Conservation (phyloP, 352 stramenopile genomes). For the Phytophthora podocarpi region DNA sequence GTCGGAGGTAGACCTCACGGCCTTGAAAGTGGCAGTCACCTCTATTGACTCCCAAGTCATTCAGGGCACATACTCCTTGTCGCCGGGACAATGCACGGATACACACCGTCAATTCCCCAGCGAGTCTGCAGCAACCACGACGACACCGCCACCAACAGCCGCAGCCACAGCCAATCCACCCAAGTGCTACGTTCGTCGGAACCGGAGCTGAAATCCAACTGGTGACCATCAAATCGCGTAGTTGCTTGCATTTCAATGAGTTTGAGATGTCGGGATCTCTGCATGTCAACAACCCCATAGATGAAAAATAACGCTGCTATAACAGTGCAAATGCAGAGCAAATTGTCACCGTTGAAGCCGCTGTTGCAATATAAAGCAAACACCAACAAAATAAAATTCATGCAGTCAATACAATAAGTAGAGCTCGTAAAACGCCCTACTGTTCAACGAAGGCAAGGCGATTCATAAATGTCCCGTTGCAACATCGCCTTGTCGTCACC, state of each 20-base stretch:
- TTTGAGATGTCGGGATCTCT: too few species aligned
- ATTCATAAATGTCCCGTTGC: background rate
- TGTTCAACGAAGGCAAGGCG: background rate
- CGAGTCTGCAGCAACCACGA: background rate
- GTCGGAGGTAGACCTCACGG: constrained; percentile 14
- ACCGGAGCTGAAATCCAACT: constrained; percentile 3
- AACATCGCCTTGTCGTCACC: too few species aligned
- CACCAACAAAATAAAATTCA: constrained; percentile 6
- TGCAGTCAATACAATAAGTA: background rate
- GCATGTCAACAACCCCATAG: too few species aligned
- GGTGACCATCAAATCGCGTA: too few species aligned
- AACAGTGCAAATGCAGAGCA: background rate
- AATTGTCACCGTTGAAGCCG: background rate
- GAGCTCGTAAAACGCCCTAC: background rate
- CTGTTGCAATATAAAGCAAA: background rate
- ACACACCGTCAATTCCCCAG: constrained; percentile 45
- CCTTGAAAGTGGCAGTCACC: constrained; percentile 36
- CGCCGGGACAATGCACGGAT: constrained; percentile 36
- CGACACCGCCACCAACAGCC: background rate
- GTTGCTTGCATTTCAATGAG: too few species aligned
- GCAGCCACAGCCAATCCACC: background rate
- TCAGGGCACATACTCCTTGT: constrained; percentile 29
- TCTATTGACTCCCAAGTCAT: constrained; percentile 38
- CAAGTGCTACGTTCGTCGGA: constrained; percentile 15
- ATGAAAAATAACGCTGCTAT: constrained; percentile 14